Evolutionary conservation across 2,329 filamentous ascomycete species (phyloP).

Genomic region (Fusarium sp.): DNA sequence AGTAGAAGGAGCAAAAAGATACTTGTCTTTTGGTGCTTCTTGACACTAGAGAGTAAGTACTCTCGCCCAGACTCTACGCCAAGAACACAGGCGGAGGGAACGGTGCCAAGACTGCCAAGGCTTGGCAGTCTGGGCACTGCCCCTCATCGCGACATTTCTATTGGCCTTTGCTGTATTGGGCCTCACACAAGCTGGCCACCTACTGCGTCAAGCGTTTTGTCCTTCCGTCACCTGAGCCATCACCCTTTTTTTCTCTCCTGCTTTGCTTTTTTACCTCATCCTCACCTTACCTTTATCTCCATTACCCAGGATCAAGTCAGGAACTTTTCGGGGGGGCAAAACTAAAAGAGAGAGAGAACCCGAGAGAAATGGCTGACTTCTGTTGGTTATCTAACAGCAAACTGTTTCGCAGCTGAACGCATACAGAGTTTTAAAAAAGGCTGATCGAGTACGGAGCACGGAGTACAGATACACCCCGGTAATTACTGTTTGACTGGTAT

Average conservation of each 20-base stretch:
- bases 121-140: constrained; percentile 57
- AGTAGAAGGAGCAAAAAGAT: constrained; percentile 33
- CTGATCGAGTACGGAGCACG: neutral
- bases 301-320: neutral
- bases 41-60: constrained; percentile 14
- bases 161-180: constrained; percentile 49
- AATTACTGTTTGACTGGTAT: neutral
- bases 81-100: constrained; percentile 46
- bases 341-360: constrained; percentile 2
- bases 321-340: constrained; percentile 3
- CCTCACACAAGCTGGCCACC: constrained; percentile 49
- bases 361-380: neutral
- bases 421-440: constrained; percentile 10
- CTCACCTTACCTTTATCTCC: neutral
- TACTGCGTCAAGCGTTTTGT: constrained; percentile 50
- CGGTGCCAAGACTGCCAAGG: constrained; percentile 54
- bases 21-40: neutral
- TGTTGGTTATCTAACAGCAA: neutral
- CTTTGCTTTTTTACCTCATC: constrained; percentile 6
- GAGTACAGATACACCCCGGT: neutral
- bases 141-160: constrained; percentile 49
- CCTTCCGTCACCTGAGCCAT: constrained; percentile 49
- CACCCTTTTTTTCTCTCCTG: constrained; percentile 11
- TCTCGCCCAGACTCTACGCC: constrained; percentile 30
- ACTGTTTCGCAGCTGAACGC: neutral